Evolutionary conservation across 331 rosid species (phyloP).

Genomic region (Phaseolus coccineus): DNA sequence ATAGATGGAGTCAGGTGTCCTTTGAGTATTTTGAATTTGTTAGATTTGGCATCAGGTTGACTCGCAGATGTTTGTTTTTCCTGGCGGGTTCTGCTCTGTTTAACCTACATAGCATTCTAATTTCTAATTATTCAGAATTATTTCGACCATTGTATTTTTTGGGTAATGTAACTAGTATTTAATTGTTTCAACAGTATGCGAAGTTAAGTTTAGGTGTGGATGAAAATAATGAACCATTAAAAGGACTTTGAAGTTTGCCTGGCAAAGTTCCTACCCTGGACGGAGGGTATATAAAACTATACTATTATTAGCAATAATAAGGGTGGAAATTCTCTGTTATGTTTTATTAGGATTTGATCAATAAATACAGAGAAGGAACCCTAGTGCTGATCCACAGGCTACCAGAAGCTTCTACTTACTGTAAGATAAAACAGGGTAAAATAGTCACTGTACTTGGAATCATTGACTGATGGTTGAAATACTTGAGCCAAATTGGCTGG

Average conservation of each 20-base stretch:
- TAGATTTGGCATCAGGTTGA: constrained; percentile 44
- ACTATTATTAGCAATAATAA: too few relatives aligned
- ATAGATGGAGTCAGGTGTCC: constrained; percentile 37
- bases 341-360: too few relatives aligned
- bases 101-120: not conserved
- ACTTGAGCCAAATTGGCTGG: too few relatives aligned
- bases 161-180: not conserved
- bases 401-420: too few relatives aligned
- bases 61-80: constrained; percentile 26
- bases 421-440: too few relatives aligned
- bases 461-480: too few relatives aligned
- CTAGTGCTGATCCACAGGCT: too few relatives aligned
- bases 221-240: constrained; percentile 6
- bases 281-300: not conserved
- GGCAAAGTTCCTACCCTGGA: not conserved
- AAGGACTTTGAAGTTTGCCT: not conserved
- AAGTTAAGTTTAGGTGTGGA: not conserved
- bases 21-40: constrained; percentile 47
- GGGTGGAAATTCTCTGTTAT: too few relatives aligned
- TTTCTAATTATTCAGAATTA: not conserved
- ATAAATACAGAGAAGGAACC: too few relatives aligned
- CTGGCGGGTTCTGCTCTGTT: not conserved
- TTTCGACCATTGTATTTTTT: not conserved
- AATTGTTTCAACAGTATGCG: not conserved
- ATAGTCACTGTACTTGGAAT: too few relatives aligned